A percentile compares a stretch with the other conserved stretches of the same genome.
Evolutionary conservation across 2,329 filamentous ascomycete species (phyloP).

Genomic region (Fusarium begoniae): DNA sequence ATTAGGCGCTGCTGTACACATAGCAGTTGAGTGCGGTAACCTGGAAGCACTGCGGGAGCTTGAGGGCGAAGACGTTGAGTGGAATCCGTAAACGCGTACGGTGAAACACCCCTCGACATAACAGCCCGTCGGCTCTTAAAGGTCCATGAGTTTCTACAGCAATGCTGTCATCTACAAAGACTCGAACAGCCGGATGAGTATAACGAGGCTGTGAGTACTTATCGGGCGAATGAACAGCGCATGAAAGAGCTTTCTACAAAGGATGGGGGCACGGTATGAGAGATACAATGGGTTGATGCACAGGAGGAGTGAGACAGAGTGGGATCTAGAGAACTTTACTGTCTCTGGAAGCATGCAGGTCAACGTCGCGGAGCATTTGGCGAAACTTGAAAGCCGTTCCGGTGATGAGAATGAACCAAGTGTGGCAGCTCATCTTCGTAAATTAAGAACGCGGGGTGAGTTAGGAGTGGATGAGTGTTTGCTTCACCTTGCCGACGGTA

Average conservation of each 20-base stretch:
- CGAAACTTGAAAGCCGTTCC: neutral
- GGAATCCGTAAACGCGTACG: neutral
- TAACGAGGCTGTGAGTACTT: rapidly evolving
- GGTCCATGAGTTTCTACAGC: neutral
- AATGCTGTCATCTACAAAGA: neutral
- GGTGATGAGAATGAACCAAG: rapidly evolving
- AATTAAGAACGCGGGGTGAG: neutral
- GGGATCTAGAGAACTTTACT: neutral
- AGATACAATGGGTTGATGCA: neutral
- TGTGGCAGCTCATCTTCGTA: rapidly evolving
- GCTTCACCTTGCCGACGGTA: neutral
- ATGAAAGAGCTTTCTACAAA: neutral
- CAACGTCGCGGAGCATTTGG: neutral
- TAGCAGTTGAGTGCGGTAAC: neutral
- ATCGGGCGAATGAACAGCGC: neutral
- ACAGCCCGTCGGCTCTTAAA: neutral
- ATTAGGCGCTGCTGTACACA: neutral
- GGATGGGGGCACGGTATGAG: rapidly evolving
- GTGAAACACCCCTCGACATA: neutral
- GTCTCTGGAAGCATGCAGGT: rapidly evolving
- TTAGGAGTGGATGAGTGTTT: neutral
- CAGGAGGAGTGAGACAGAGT: neutral
- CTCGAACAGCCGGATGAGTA: neutral
- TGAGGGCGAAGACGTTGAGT: rapidly evolving
- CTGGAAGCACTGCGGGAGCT: neutral